Conservation (phyloP, 2,329 filamentous ascomycete species). For the Phaeophleospora eucalypticola region DNA sequence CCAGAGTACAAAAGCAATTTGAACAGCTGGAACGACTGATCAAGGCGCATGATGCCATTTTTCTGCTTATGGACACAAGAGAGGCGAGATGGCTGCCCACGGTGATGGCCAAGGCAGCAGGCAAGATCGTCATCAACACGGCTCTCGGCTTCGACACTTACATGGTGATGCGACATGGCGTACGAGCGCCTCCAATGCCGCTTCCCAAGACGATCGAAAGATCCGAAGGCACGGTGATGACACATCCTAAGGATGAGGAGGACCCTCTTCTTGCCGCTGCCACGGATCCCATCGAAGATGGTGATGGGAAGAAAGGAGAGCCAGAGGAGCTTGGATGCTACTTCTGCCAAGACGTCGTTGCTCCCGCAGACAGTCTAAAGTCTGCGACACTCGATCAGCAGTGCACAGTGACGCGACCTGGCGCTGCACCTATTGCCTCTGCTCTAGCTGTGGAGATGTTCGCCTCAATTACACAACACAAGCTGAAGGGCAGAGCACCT, state of each 20-base stretch:
- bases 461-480: conserved; percentile 75
- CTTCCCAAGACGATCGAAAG: conserved; percentile 15
- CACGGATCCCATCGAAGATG: conserved; percentile 14
- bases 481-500: conserved; percentile 38
- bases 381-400: conserved; percentile 96
- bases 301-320: conserved; percentile 10
- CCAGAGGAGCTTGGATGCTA: conserved; percentile 79
- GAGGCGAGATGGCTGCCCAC: conserved; percentile 95
- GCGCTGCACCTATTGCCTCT: conserved; percentile 87
- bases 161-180: conserved; percentile 93
- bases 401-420: conserved; percentile 93
- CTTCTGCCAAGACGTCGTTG: conserved; percentile 97
- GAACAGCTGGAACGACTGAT: conserved; percentile 71
- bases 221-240: conserved; percentile 20
- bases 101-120: conserved; percentile 86
- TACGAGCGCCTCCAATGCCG: conserved; percentile 40
- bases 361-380: conserved; percentile 87
- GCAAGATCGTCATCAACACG: conserved; percentile 95
- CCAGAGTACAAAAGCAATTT: conserved; percentile 67
- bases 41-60: conserved; percentile 82
- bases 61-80: conserved; percentile 97
- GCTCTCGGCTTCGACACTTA: conserved; percentile 95
- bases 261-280: conserved; percentile 21
- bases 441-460: conserved; percentile 86
- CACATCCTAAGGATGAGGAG: conserved; percentile 20